These are phyloP conservation scores for Hondaea fermentalgiana DNA, from an alignment of 108 stramenopile species.

Conservation along the genomic window DNA sequence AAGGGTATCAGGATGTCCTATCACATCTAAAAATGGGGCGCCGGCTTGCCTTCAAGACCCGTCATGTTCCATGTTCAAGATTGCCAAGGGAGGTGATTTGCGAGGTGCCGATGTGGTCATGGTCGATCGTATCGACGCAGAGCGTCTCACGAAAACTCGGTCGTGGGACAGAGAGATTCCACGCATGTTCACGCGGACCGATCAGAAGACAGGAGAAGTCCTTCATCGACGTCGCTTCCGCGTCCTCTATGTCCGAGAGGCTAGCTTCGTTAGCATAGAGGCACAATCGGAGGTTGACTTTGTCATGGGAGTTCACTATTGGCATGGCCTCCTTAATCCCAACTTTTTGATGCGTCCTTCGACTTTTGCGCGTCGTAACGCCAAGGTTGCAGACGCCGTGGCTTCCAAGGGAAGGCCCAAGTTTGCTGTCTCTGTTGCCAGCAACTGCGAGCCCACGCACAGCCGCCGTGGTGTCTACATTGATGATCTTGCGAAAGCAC, in stretches of 20 bases:
- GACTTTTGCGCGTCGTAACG: neutral
- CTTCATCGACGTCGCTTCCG: neutral
- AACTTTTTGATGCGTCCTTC: neutral
- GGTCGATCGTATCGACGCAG: neutral
- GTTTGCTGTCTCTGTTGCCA: neutral
- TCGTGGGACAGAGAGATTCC: neutral
- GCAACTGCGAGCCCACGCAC: neutral
- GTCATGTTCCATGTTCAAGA: neutral
- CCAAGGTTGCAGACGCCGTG: neutral
- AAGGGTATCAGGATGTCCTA: neutral
- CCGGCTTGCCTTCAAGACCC: neutral
- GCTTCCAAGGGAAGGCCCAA: neutral
- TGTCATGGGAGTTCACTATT: neutral
- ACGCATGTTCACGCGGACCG: no score
- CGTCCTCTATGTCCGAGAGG: neutral
- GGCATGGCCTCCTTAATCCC: neutral
- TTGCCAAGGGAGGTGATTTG: neutral
- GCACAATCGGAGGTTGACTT: neutral
- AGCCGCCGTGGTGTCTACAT: neutral
- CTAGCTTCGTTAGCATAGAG: neutral
- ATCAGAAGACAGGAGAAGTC: no score
- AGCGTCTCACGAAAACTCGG: neutral
- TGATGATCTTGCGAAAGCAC: neutral
- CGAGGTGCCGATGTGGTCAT: neutral
- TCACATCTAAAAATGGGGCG: neutral